phyloP scores from a whole-genome alignment of 148 eudicot species.

The Cornus controversa region DNA sequence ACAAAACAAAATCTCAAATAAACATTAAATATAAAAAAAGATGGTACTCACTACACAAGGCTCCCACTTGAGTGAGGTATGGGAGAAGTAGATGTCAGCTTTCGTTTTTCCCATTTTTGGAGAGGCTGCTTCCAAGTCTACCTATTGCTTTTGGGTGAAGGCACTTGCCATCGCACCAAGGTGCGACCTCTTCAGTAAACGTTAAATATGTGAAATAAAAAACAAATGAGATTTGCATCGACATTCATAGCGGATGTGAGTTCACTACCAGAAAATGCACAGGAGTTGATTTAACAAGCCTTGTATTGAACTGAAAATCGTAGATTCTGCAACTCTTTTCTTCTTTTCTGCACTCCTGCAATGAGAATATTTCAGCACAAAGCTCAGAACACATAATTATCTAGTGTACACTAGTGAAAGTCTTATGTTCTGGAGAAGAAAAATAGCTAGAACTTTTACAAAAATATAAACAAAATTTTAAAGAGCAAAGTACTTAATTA shows the following conservation, averaged over 20 bases:
- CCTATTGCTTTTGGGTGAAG: no score
- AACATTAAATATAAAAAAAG: no score
- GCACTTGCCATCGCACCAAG: no score
- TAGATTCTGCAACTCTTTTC: slow-evolving; percentile 63
- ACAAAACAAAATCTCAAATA: neutral
- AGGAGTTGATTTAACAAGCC: slow-evolving; percentile 75
- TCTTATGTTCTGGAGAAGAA: neutral
- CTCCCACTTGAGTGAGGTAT: no score
- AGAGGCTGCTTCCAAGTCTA: no score
- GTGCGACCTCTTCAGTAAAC: neutral
- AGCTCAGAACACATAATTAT: neutral
- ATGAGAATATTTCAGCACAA: neutral
- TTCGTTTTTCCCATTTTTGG: no score
- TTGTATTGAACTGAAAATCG: slow-evolving; percentile 79
- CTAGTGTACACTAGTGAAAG: neutral
- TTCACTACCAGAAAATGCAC: slow-evolving; percentile 90
- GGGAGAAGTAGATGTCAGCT: no score
- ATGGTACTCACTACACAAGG: no score
- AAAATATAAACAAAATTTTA: no score
- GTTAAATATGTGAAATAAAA: neutral
- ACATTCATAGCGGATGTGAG: neutral
- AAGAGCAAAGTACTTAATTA: no score
- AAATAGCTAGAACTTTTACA: neutral
- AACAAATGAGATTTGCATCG: neutral
- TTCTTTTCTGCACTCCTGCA: slow-evolving; percentile 65